Base-by-base conservation (phyloP, 2,329 filamentous ascomycete genomes). In the Nectriaceae sp. region DNA sequence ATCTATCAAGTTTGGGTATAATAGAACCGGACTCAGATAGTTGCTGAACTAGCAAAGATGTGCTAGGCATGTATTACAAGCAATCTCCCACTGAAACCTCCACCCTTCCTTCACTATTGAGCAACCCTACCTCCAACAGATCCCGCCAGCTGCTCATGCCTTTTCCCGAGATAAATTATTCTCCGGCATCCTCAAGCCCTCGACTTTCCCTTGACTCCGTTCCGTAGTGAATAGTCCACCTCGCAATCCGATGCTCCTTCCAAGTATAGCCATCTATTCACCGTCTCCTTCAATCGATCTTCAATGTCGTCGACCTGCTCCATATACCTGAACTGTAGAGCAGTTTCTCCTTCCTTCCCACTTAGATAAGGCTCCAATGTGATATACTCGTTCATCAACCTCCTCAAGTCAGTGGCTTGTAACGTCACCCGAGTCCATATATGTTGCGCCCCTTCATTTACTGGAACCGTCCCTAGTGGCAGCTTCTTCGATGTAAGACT, bases 201-300 rank as follows among this genome's bases (percentile, higher is more conserved):
- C 15, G 47, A 44, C 50, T 66, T 66, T 11, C 63, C 65, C 44
- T 65, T 66, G 5, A 46, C 62, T 45, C 40, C 51, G 33, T 60
- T 54, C 33, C 42, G 54, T 29, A 65, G 40, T 26, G 42, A 59
- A 47, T 64, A 65, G 47, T 64, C 59, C 19, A 67, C 55, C 26
- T 55, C 46, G n/a, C 48, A 24, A 1, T 26, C 44, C 36, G 43
- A 45, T 2, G 43, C 42, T 21, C 24, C 46, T 20, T 42, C 42
- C 40, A 59, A n/a, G n/a, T n/a, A n/a, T n/a, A 29, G 37, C 65
- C 65, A 66, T n/a, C 36, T 39, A 19, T 54, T 45, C 26, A 64
- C 55, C 21, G 40, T 41, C 26, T 47, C 26, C 44, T 46, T 57
- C 29, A 67, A 42, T 15, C 50, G 50, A n/a, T 22, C 42, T 38